Evolutionary conservation across 164 flowering plant species (phyloP), one percentile per base, ranked within the genome.

Genomic region (Nelumbo lutea): DNA sequence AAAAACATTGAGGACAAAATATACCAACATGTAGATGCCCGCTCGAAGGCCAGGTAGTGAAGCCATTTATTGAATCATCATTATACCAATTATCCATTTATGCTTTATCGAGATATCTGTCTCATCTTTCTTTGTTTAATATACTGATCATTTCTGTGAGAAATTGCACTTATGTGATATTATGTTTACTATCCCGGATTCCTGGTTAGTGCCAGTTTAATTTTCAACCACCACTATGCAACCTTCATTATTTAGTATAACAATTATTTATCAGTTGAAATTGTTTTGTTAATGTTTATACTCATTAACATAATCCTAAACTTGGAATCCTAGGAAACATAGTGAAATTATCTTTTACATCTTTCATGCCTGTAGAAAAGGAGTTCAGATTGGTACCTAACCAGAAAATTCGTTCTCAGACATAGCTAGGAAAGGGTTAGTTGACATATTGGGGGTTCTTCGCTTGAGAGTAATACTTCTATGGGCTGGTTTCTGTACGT

Each of bases 21-120:
- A 40, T 80, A 86, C 80, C 95, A 91, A 73, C 98, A 83, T 50
- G 70, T 96, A 64, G 99, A 96, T 84, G 98, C 99, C 57, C 85
- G 99, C 59, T 83, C 95, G 72, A 90, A 87, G 76, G 80, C 92
- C 73, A 93, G 98, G 98, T 96, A 86, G 4, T 13, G 3, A 61
- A 61, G 67, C 48, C 65, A 65, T 38, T 59, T 70, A 10, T 10
- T 64, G n/a, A 5, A 70, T 58, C n/a, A 42, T 53, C 51, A n/a
- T 64, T 50, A 6, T 50, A 14, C 11, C 5, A 48, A 27, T n/a
- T 68, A 42, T 47, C 64, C 15, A 63, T n/a, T 46, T 45, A 45
- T 6, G 13, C 9, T 5, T 6, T 51, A 9, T 7, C 10, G 2
- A 27, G 27, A 51, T 51, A 13, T 51, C 13, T 51, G 6, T 51